Evolutionary conservation across 208 protist genomes (phyloP), one percentile per base, ranked within the genome.

Genomic region (Leishmania major): DNA sequence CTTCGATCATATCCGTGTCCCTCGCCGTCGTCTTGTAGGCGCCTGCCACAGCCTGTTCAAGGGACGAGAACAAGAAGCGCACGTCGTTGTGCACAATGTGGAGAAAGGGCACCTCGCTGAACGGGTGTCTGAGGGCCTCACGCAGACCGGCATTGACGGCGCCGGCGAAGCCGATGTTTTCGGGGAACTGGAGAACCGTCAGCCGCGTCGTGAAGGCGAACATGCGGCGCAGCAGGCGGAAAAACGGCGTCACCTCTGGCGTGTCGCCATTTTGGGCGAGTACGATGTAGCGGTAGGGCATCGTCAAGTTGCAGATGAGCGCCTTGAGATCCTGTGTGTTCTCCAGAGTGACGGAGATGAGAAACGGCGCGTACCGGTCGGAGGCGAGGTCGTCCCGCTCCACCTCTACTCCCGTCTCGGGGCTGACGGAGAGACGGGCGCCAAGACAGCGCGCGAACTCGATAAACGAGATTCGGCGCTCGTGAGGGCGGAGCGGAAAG

Each of bases 171-270:
- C 88, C 85, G 43, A 84, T 79, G 73, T 80, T 82, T 25, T 83
- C 67, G 53, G 60, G 70, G 19, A 87, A 84, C 64, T 81, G 87
- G 13, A 77, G 70, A 80, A 94, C 82, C 11, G 87, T 83, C n/a
- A 94, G 83, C 1, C 90, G 88, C 19, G 35, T 51, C 49, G 85
- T 90, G 80, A 85, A 88, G 59, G 64, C 70, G 64, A 92, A 94
- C 71, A 83, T 70, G 53, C 69, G 71, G 28, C 70, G 49, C 55
- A 94, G 75, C 55, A 88, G 74, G 22, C 85, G 31, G 28, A 92
- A 84, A 67, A 90, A 84, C 0, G 79, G 73, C 25, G 71, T 82
- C 77, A 84, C 81, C 37, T 83, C 82, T 8, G 78, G 81, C 3
- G 67, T 79, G 60, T 84, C 78, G 49, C 81, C 87, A 43, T 82